Evolutionary conservation across 2,329 filamentous ascomycete genomes (phyloP), one percentile per base, ranked within the genome.

Genomic region (Diaporthe amygdali): DNA sequence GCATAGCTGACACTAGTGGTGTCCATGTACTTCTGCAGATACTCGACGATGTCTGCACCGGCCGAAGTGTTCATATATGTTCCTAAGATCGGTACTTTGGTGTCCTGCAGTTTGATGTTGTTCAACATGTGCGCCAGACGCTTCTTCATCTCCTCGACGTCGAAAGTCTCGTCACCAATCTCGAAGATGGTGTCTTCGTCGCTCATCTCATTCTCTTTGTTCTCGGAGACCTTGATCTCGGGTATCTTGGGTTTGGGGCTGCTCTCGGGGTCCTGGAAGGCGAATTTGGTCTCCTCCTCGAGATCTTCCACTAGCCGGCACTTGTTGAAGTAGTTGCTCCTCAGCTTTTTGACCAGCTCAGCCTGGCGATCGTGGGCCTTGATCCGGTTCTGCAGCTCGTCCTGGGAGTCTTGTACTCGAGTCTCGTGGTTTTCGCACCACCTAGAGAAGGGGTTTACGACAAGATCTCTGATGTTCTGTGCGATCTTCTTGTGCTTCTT

Each of bases 251-350:
- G 80, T 80, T 91, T 86, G 3, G 93, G 92, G 80, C 93, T 95
- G 41, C 81, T 85, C 77, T 92, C 89, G 2, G 95, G 94, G 75
- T 95, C 94, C 81, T 97, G 95, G 83, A 99, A 99, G 47, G 95
- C 96, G 69, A 99, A 89, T 83, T 99, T 98, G 82, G 98, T 97
- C 85, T 99, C 97, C 83, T 99, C 96, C 81, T 99, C 96, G 72
- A 98, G 85, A 79, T 99, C 96, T 81, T 99, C 97, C 8, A 98
- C 93, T 73, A 98, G 86, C 63, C 97, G 92, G 81, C 96, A 99
- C 84, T 98, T 99, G 87, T 98, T 99, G 88, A 98, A 98, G 84
- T 99, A 99, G 77, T 94, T 93, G 82, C 94, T 97, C 74, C 96
- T 91, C 76, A 98, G 89, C 84, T 98, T 98, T 87, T 95, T 94